Conservation (phyloP, 345 rosid genomes). For the Sisymbrium irio region DNA sequence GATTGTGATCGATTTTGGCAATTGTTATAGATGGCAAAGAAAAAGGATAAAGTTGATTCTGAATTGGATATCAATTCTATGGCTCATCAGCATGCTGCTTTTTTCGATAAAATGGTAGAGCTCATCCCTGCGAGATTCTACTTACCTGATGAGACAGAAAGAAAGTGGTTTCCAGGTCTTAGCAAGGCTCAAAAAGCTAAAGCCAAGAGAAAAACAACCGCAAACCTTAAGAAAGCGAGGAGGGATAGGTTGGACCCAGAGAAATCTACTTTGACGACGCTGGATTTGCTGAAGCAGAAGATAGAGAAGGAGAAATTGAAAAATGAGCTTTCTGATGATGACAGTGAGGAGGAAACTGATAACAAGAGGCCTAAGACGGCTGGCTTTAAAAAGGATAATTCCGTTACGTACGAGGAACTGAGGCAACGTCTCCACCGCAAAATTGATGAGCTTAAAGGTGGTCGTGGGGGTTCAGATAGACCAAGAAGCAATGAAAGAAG, state of each 20-base stretch:
- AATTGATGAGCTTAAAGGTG: conserved; percentile 67
- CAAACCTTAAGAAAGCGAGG: conserved; percentile 76
- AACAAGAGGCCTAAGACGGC: conserved; percentile 32
- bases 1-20: conserved; percentile 20
- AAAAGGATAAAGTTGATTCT: conserved; percentile 24
- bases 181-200: conserved; percentile 62
- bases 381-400: conserved; percentile 33
- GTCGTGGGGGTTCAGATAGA: conserved; percentile 41
- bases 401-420: conserved; percentile 75
- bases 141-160: conserved; percentile 75
- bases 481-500: conserved; percentile 25
- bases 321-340: conserved; percentile 22
- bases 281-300: conserved; percentile 61
- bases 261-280: conserved; percentile 52
- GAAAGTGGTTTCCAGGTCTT: conserved; percentile 77
- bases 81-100: conserved; percentile 49
- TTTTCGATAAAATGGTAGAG: conserved; percentile 73
- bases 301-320: conserved; percentile 59
- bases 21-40: conserved; percentile 49
- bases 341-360: conserved; percentile 43
- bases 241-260: conserved; percentile 77
- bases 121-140: conserved; percentile 90
- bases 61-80: conserved; percentile 41
- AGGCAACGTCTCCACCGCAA: conserved; percentile 60
- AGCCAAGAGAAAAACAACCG: conserved; percentile 61